These are phyloP conservation scores for Lipomyces japonicus DNA, from an alignment of 805 yeast species.

Conservation along the genomic window DNA sequence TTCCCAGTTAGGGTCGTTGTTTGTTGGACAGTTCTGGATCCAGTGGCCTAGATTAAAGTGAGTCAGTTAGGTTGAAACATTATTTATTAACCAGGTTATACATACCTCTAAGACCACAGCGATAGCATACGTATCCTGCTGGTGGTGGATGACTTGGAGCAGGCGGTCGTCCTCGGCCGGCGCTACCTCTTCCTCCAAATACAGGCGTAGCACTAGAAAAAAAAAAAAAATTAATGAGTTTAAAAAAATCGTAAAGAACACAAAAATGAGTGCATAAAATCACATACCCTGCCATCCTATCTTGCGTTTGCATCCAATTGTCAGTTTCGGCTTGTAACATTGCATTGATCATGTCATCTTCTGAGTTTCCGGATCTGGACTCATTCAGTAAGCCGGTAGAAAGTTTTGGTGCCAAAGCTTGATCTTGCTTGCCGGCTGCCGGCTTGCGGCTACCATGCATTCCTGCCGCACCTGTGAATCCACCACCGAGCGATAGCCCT, in stretches of 20 bases:
- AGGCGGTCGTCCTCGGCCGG: conserved; percentile 26
- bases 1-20: conserved; percentile 88
- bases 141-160: conserved; percentile 76
- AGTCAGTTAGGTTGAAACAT: neutral
- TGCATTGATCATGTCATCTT: conserved; percentile 81
- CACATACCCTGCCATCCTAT: conserved; percentile 60
- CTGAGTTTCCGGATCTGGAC: conserved; percentile 36
- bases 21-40: conserved; percentile 94
- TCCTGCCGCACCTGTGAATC: neutral
- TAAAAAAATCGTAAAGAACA: neutral
- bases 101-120: conserved; percentile 81
- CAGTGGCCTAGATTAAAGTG: conserved; percentile 57
- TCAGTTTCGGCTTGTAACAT: conserved; percentile 93
- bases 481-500: conserved; percentile 7
- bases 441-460: conserved; percentile 1
- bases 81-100: neutral
- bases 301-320: conserved; percentile 94
- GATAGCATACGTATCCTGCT: conserved; percentile 90
- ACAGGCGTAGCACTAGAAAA: conserved; percentile 67
- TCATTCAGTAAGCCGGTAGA: neutral
- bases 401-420: neutral
- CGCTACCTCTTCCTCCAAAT: conserved; percentile 38
- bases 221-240: neutral
- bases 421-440: neutral
- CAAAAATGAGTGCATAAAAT: neutral